Percentiles rank a stretch among this genome's conserved stretches.
Evolutionary conservation across 2,329 filamentous ascomycete genomes (phyloP).

Genomic region (Neofusicoccum kwambonambiense): DNA sequence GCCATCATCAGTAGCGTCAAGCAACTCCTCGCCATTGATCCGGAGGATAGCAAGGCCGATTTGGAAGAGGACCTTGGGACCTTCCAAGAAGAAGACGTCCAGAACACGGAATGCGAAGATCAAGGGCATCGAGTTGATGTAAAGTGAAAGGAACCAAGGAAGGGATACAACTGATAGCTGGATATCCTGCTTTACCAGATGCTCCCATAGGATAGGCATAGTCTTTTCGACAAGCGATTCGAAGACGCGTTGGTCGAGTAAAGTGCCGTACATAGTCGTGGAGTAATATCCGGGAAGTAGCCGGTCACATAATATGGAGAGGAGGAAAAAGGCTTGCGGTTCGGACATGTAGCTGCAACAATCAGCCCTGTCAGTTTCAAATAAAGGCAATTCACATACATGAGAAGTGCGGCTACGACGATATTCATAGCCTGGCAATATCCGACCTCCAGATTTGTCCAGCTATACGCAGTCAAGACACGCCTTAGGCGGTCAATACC

Average conservation of each 20-base stretch:
- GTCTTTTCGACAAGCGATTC: conserved; percentile 98
- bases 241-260: conserved; percentile 95
- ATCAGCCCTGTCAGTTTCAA: conserved; percentile 27
- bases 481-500: conserved; percentile 86
- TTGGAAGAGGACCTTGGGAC: conserved; percentile 95
- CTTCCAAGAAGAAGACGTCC: conserved; percentile 97
- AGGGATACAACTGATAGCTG: conserved; percentile 96
- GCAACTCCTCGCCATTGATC: conserved; percentile 92
- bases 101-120: conserved; percentile 96
- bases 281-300: conserved; percentile 96
- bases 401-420: conserved; percentile 93
- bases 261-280: conserved; percentile 97
- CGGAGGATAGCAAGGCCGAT: conserved; percentile 93
- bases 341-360: conserved; percentile 81
- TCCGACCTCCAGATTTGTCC: conserved; percentile 91
- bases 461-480: conserved; percentile 95
- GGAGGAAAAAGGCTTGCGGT: conserved; percentile 88
- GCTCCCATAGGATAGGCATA: conserved; percentile 97
- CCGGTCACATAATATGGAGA: conserved; percentile 88
- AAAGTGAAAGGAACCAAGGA: conserved; percentile 96
- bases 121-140: conserved; percentile 99
- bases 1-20: conserved; percentile 91
- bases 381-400: conserved; percentile 50
- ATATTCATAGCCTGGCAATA: conserved; percentile 99
- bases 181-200: conserved; percentile 94